Percentiles rank a stretch among this genome's conserved stretches.
Evolutionary conservation across 2,329 filamentous ascomycete species (phyloP).

Genomic region (Ambrosiella xylebori): DNA sequence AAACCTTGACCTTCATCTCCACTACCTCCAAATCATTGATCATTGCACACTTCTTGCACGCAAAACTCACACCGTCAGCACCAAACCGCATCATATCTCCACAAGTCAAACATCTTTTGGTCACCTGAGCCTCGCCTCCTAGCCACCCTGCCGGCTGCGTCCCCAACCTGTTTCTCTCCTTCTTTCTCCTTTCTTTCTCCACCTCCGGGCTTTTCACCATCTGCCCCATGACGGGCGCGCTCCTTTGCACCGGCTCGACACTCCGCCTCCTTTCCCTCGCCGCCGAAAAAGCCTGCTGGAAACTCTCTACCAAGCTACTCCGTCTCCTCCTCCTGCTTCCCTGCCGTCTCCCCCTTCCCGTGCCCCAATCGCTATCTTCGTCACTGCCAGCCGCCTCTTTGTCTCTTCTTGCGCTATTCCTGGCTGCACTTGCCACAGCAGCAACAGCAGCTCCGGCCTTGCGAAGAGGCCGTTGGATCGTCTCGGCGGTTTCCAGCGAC

Average conservation of each 20-base stretch:
- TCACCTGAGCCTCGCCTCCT: neutral
- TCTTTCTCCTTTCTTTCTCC: neutral
- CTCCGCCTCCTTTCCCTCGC: neutral
- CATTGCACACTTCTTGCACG: neutral
- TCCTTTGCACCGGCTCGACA: neutral
- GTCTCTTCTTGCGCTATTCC: neutral
- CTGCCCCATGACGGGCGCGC: neutral
- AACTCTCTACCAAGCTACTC: neutral
- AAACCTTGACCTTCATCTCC: neutral
- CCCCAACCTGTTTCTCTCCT: neutral
- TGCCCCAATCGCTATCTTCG: neutral
- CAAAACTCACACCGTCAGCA: neutral
- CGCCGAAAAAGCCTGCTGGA: neutral
- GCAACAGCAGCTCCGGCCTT: slow-evolving; percentile 9
- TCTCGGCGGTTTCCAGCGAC: neutral
- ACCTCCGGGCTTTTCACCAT: neutral
- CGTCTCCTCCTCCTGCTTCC: neutral
- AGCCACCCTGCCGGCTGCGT: neutral
- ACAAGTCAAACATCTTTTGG: neutral
- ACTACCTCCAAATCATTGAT: neutral
- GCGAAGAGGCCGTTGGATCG: neutral
- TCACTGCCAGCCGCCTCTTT: neutral
- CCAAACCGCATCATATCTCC: neutral
- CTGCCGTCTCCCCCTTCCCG: neutral
- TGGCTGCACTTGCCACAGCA: slow-evolving; percentile 1